A percentile compares a stretch with the other conserved stretches of the same genome.
phyloP scores from a whole-genome alignment of 2,329 filamentous ascomycete species.

The Zymoseptoria brevis region DNA sequence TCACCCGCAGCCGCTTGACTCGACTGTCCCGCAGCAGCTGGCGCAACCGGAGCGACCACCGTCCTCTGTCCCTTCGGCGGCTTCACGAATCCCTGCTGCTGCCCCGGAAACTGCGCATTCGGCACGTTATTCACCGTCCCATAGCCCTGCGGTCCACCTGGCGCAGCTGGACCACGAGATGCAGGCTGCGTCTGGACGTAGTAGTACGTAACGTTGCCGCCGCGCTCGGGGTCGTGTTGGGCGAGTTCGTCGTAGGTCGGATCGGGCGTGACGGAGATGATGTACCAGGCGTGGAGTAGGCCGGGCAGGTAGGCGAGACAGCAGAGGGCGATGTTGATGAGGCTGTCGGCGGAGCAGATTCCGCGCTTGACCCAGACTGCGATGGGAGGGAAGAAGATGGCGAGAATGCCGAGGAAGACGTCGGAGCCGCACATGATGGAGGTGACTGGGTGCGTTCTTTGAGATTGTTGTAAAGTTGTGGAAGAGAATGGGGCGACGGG shows the following conservation, averaged over 20 bases:
- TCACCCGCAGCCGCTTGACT: conserved; percentile 36
- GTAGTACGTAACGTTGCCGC: conserved; percentile 63
- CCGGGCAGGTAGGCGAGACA: conserved; percentile 58
- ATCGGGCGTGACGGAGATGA: conserved; percentile 86
- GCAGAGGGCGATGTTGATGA: conserved; percentile 93
- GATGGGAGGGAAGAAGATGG: conserved; percentile 49
- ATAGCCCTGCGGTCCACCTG: conserved; percentile 27
- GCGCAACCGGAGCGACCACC: conserved; percentile 25
- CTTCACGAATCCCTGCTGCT: conserved; percentile 30
- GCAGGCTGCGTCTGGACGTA: conserved; percentile 44
- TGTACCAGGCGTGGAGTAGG: conserved; percentile 94
- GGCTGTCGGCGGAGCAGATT: conserved; percentile 80
- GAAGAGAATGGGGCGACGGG: background rate
- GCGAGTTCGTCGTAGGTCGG: conserved; percentile 56
- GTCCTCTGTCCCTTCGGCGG: conserved; percentile 25
- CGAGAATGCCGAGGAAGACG: conserved; percentile 52
- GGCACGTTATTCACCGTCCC: conserved; percentile 35
- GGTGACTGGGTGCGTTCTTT: background rate
- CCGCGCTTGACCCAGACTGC: conserved; percentile 94
- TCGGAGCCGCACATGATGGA: conserved; percentile 51
- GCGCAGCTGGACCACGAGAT: conserved; percentile 20
- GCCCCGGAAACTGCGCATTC: conserved; percentile 36
- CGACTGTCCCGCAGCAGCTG: conserved; percentile 11
- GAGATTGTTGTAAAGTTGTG: background rate
- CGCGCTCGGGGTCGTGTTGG: conserved; percentile 49